Conservation (phyloP, 1,284 basidiomycete species). For the Grifola frondosa region DNA sequence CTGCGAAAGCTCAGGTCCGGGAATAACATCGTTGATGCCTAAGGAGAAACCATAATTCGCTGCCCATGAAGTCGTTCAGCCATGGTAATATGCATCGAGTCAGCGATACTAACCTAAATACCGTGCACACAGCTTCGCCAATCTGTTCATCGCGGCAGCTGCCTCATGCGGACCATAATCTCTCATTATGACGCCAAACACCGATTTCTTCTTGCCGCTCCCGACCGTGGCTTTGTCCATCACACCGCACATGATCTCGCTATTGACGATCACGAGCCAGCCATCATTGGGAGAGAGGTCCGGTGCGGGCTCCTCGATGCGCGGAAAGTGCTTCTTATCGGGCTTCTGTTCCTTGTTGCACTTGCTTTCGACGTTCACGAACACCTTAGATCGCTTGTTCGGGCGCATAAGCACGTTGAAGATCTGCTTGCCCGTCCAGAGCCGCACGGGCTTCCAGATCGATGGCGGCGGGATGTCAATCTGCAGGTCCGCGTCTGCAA, state of each 20-base stretch:
- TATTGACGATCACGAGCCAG: conserved; percentile 96
- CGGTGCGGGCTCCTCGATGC: conserved; percentile 61
- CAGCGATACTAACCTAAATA: conserved; percentile 71
- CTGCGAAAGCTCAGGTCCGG: conserved; percentile 77
- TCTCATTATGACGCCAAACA: conserved; percentile 96
- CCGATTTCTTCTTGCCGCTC: conserved; percentile 98
- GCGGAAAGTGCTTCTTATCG: conserved; percentile 55
- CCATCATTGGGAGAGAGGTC: conserved; percentile 98
- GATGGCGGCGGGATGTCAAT: conserved; percentile 96
- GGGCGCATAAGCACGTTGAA: conserved; percentile 97
- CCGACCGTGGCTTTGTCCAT: conserved; percentile 99
- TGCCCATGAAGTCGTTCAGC: too few relatives aligned
- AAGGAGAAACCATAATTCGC: conserved; percentile 98
- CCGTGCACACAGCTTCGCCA: conserved; percentile 94
- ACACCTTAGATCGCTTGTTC: conserved; percentile 80
- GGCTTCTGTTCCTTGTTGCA: conserved; percentile 94
- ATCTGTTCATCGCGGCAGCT: conserved; percentile 91
- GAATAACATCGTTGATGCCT: conserved; percentile 98
- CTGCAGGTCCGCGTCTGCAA: conserved; percentile 88
- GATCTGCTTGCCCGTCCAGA: conserved; percentile 99
- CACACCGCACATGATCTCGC: conserved; percentile 98
- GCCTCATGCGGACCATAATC: conserved; percentile 97
- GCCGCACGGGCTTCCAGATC: conserved; percentile 88
- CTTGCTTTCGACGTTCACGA: conserved; percentile 96
- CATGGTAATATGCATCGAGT: background rate